phyloP scores from a whole-genome alignment of 192 early-diverging fungal species.

The Haplosporangium gracile region DNA sequence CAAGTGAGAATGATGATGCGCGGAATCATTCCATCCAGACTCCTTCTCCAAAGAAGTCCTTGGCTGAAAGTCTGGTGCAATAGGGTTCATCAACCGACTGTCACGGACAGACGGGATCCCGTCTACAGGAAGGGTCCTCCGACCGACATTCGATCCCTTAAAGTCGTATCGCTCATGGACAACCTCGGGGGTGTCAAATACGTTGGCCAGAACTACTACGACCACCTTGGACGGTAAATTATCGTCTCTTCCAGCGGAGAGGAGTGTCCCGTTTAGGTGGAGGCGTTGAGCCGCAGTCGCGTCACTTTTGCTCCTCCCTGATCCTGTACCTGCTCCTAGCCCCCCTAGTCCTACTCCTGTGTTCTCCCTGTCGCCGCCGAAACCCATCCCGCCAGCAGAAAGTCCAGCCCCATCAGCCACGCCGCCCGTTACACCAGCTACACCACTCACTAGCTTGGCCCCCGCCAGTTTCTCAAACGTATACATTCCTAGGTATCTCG shows the following conservation, averaged over 20 bases:
- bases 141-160: slow-evolving; percentile 49
- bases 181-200: slow-evolving; percentile 47
- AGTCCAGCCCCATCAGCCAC: not conserved
- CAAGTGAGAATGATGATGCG: not conserved
- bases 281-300: slow-evolving; percentile 33
- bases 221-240: slow-evolving; percentile 40
- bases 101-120: not conserved
- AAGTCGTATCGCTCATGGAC: slow-evolving; percentile 54
- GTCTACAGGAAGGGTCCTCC: slow-evolving; percentile 21
- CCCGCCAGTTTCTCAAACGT: slow-evolving; percentile 41
- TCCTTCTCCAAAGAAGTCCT: not conserved
- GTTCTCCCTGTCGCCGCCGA: not conserved
- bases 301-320: slow-evolving; percentile 4
- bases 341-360: not conserved
- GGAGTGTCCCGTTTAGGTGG: slow-evolving; percentile 44
- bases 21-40: not conserved
- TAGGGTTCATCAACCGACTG: not conserved
- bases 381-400: not conserved
- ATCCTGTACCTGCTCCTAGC: not conserved
- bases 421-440: not conserved
- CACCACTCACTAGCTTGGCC: slow-evolving; percentile 9
- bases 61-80: not conserved
- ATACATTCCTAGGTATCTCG: slow-evolving; percentile 53
- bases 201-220: slow-evolving; percentile 48
- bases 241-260: slow-evolving; percentile 33